Evolutionary conservation across 1,139 yeast genomes (phyloP), one percentile per base, ranked within the genome.

Genomic region (Oligophagozyma castellii): DNA sequence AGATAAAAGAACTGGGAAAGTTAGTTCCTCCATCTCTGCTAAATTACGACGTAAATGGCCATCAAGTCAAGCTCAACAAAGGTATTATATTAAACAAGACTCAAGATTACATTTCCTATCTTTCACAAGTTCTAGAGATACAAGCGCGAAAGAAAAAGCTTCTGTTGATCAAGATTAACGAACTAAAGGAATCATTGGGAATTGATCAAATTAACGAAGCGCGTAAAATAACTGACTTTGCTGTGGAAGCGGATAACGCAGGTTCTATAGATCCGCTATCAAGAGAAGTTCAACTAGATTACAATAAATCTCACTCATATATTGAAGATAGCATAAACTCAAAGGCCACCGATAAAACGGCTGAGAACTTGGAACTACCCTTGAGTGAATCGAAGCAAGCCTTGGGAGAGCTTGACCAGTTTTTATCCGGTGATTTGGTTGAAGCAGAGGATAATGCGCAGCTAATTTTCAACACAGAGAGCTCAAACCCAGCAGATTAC

Each of bases 51-150:
- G 40, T 67, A 31, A 61, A 64, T 51, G 59, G 71, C 3, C 75
- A 75, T 44, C 83, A 76, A 40, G 59, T 73, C 4, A 75, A 75
- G 44, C 80, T 86, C 1, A 76, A 77, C 44, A 78, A 78, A 48
- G 70, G 79, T 15, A 69, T 76, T 5, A 75, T 76, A 30, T 58
- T 78, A 37, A 67, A 67, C 41, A 71, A 69, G 42, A 68, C 84
- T 0, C 84, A 77, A 12, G 83, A 73, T 24, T 78, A 77, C 50
- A 67, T 77, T 18, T 57, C 51, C 3, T 77, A 73, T 48, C 58
- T 78, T 24, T 53, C 59, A 35, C 53, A 56, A 19, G 67, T 66
- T 3, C 44, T 65, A 38, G 44, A 47, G 3, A 49, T 51, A 12
- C 72, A 67, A 39, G 63, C 61, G 28, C 42, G 46, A 20, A 49